Evolutionary conservation across 768 basidiomycete genomes (phyloP).

Genomic region (Boletus barrowsii): DNA sequence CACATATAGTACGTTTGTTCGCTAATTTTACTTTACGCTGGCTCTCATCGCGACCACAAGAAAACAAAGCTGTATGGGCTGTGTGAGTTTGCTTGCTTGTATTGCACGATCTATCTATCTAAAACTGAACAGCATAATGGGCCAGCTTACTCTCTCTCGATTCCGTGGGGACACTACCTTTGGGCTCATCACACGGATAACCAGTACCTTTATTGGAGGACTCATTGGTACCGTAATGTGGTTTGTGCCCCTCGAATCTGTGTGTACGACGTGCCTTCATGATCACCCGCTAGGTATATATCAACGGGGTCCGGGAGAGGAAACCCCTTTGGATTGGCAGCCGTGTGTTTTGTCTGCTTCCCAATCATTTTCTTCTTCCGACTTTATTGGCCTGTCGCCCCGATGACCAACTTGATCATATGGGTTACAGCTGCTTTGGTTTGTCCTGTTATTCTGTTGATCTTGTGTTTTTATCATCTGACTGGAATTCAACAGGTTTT

Average conservation of each 20-base stretch:
- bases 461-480: not conserved
- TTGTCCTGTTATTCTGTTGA: conserved; percentile 12
- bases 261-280: not conserved
- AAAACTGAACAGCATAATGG: conserved; percentile 55
- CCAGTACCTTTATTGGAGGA: conserved; percentile 65
- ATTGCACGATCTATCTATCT: not conserved
- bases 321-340: conserved; percentile 69
- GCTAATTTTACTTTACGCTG: not conserved
- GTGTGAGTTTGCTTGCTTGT: conserved; percentile 42
- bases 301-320: conserved; percentile 43
- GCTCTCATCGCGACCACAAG: conserved; percentile 31
- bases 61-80: conserved; percentile 67
- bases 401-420: conserved; percentile 69
- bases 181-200: conserved; percentile 56
- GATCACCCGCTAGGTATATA: conserved; percentile 52
- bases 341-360: conserved; percentile 62
- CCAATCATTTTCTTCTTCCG: conserved; percentile 71
- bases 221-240: conserved; percentile 63
- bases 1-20: conserved; percentile 49
- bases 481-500: conserved; percentile 44
- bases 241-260: conserved; percentile 35
- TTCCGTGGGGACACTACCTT: conserved; percentile 77
- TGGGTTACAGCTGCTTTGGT: conserved; percentile 64
- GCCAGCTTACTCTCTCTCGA: conserved; percentile 64
- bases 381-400: conserved; percentile 70